Percentiles rank a stretch among this genome's conserved stretches.
These are phyloP conservation scores for Dactylis glomerata DNA, from an alignment of 176 grass and related monocot genomes.

Conservation along the genomic window DNA sequence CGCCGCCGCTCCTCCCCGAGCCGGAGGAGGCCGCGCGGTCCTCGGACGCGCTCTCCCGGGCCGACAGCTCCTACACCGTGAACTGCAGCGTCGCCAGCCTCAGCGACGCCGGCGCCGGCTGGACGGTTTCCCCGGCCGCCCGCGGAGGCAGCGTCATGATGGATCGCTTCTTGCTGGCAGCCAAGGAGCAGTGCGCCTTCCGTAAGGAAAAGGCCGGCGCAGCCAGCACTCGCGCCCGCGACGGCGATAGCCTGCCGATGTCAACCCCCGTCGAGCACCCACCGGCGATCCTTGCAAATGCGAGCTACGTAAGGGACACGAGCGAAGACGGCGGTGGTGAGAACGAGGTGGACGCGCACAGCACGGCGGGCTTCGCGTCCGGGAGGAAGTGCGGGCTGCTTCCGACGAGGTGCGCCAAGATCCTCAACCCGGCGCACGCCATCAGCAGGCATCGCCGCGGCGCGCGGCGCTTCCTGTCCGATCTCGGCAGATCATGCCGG, in stretches of 20 bases:
- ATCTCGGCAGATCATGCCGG: neutral
- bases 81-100: slow-evolving; percentile 75
- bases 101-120: slow-evolving; percentile 24
- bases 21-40: slow-evolving; percentile 32
- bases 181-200: slow-evolving; percentile 67
- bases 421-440: slow-evolving; percentile 56
- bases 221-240: neutral
- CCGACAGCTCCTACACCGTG: slow-evolving; percentile 61
- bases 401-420: slow-evolving; percentile 49
- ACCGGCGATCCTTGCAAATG: neutral
- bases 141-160: slow-evolving; percentile 59
- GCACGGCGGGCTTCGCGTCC: slow-evolving; percentile 40
- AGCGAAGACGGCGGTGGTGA: neutral
- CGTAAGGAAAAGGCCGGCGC: slow-evolving; percentile 30
- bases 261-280: slow-evolving; percentile 16
- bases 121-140: neutral
- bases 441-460: slow-evolving; percentile 12
- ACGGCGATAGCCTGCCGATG: neutral
- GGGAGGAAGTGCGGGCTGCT: slow-evolving; percentile 64
- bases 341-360: slow-evolving; percentile 39
- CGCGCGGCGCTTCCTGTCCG: slow-evolving; percentile 8
- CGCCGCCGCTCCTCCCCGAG: slow-evolving; percentile 17
- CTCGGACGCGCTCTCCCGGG: slow-evolving; percentile 68
- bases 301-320: neutral
- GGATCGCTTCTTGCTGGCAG: slow-evolving; percentile 70